Evolutionary conservation across 768 basidiomycete species (phyloP).

Genomic region (Tylopilus plumbeoviolaceoides): DNA sequence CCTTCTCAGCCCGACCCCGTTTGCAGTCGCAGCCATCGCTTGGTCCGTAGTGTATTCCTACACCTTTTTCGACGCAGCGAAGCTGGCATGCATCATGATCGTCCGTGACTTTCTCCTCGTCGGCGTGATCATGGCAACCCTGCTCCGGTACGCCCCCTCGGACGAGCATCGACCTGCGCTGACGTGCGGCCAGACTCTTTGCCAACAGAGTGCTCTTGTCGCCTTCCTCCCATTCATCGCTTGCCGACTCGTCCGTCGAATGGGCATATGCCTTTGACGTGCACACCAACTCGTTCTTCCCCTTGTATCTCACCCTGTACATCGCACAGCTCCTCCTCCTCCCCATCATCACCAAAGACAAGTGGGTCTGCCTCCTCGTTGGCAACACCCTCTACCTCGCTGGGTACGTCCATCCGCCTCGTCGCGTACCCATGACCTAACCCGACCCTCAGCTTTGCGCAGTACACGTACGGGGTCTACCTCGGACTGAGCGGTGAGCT

Average conservation of each 20-base stretch:
- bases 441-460: slow-evolving; percentile 57
- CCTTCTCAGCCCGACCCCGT: not conserved
- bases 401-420: slow-evolving; percentile 46
- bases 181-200: slow-evolving; percentile 46
- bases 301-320: slow-evolving; percentile 86
- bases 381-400: slow-evolving; percentile 79
- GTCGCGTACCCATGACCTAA: slow-evolving; percentile 6
- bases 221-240: slow-evolving; percentile 67
- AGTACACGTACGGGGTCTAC: slow-evolving; percentile 91
- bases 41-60: slow-evolving; percentile 87
- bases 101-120: slow-evolving; percentile 82
- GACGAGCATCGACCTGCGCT: slow-evolving; percentile 8
- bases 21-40: slow-evolving; percentile 69
- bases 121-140: slow-evolving; percentile 69
- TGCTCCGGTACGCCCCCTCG: slow-evolving; percentile 55
- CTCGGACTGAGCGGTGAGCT: slow-evolving; percentile 73
- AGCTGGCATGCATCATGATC: slow-evolving; percentile 77
- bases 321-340: slow-evolving; percentile 84
- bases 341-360: slow-evolving; percentile 75
- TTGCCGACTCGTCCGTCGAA: slow-evolving; percentile 71
- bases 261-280: slow-evolving; percentile 97
- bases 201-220: slow-evolving; percentile 70
- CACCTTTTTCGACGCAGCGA: slow-evolving; percentile 48
- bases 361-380: slow-evolving; percentile 92
- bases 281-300: slow-evolving; percentile 96